Percentiles rank a stretch among this genome's conserved stretches.
Conservation (phyloP, 2,329 filamentous ascomycete genomes). For the Cladosporium sp. region DNA sequence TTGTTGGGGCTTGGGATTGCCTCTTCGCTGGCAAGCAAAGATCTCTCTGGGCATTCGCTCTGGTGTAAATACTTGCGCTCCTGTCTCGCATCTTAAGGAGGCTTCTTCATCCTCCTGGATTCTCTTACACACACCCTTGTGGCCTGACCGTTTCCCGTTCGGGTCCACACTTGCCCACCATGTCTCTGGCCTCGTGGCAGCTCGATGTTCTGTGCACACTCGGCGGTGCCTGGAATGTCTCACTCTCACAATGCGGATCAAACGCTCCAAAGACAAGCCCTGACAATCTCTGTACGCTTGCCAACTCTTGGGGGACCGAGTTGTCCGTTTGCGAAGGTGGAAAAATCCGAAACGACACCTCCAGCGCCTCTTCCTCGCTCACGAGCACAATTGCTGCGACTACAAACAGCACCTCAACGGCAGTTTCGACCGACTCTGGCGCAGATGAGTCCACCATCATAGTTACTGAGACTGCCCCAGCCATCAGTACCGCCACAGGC, state of each 20-base stretch:
- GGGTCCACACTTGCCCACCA: neutral
- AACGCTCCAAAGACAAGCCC: neutral
- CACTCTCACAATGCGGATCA: neutral
- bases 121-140: neutral
- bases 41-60: neutral
- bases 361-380: neutral
- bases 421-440: neutral
- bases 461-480: neutral
- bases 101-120: neutral
- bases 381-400: neutral
- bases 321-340: neutral
- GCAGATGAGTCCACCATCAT: neutral
- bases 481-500: constrained; percentile 1
- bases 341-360: neutral
- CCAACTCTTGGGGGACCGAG: neutral
- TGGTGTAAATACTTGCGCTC: neutral
- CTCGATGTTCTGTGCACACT: neutral
- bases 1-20: neutral
- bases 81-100: neutral
- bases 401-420: neutral
- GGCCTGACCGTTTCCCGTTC: neutral
- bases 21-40: neutral
- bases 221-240: neutral
- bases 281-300: neutral
- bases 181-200: neutral